Conservation (phyloP, 768 basidiomycete genomes). For the Boletus pseudo-olivaceus region DNA sequence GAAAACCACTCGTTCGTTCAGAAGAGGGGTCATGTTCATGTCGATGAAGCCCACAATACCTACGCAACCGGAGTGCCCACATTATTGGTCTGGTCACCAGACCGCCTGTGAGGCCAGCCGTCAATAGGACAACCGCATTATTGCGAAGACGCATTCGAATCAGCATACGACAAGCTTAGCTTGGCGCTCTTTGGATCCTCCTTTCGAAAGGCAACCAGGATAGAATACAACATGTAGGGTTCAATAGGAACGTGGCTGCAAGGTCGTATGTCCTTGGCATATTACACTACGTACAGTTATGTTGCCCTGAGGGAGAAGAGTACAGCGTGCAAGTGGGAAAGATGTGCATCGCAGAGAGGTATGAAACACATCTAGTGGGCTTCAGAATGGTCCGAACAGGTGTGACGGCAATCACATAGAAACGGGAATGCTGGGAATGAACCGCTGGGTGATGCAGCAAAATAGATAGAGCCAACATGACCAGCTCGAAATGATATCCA, state of each 20-base stretch:
- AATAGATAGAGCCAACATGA: background rate
- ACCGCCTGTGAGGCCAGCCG: too few species aligned
- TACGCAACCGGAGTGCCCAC: too few species aligned
- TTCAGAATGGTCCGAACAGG: background rate
- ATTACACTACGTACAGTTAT: conserved; percentile 11
- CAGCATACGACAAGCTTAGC: background rate
- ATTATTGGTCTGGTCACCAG: too few species aligned
- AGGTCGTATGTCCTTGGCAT: conserved; percentile 13
- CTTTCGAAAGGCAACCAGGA: background rate
- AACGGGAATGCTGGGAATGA: background rate
- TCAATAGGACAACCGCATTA: too few species aligned
- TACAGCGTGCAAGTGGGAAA: conserved; percentile 10
- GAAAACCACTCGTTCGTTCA: too few species aligned
- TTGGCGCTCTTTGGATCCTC: too few species aligned
- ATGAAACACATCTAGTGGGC: background rate
- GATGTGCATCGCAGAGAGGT: conserved; percentile 10
- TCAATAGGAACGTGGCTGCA: conserved; percentile 5
- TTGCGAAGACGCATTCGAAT: background rate
- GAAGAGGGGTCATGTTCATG: too few species aligned
- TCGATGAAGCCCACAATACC: too few species aligned
- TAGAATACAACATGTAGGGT: conserved; percentile 17
- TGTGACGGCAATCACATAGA: background rate
- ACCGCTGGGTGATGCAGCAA: background rate
- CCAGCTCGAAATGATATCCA: background rate
- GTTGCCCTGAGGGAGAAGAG: conserved; percentile 2